Conservation (phyloP, 2,329 filamentous ascomycete genomes). For the Clonostachys sp. region DNA sequence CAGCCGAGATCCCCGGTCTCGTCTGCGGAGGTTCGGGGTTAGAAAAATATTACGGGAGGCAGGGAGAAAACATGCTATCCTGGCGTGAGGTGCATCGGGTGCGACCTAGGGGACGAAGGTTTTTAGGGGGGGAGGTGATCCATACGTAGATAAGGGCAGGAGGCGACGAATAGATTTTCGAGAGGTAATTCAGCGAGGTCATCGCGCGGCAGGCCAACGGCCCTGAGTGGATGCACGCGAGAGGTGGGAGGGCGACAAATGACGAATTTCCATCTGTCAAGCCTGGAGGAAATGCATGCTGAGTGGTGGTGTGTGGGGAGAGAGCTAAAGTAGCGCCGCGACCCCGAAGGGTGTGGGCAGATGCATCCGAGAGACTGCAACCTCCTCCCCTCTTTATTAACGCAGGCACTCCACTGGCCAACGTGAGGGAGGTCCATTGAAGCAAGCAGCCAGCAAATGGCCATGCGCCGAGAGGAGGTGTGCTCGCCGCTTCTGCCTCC, state of each 20-base stretch:
- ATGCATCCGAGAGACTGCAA: too few relatives aligned
- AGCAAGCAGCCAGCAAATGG: too few relatives aligned
- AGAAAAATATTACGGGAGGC: background rate
- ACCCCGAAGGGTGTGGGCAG: too few relatives aligned
- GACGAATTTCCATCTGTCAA: slow-evolving; percentile 21
- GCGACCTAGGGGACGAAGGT: background rate
- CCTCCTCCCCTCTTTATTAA: too few relatives aligned
- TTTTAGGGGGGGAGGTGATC: background rate
- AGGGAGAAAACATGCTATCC: background rate
- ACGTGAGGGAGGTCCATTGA: too few relatives aligned
- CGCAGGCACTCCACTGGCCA: too few relatives aligned
- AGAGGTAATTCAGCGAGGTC: slow-evolving; percentile 3
- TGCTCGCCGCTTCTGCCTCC: too few relatives aligned
- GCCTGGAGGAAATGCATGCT: background rate
- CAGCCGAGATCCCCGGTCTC: background rate
- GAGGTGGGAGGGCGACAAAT: slow-evolving; percentile 3
- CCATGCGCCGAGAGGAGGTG: too few relatives aligned
- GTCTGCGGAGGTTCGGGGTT: background rate
- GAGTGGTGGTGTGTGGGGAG: too few relatives aligned
- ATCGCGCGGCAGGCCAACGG: slow-evolving; percentile 1
- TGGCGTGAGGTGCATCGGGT: background rate
- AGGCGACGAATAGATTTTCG: slow-evolving; percentile 1
- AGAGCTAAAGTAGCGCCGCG: too few relatives aligned
- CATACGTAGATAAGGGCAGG: slow-evolving; percentile 1
- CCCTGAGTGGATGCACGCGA: slow-evolving; percentile 1